Base-by-base conservation (phyloP, 495 filamentous ascomycete genomes). In the Xylaria bambusicola region DNA sequence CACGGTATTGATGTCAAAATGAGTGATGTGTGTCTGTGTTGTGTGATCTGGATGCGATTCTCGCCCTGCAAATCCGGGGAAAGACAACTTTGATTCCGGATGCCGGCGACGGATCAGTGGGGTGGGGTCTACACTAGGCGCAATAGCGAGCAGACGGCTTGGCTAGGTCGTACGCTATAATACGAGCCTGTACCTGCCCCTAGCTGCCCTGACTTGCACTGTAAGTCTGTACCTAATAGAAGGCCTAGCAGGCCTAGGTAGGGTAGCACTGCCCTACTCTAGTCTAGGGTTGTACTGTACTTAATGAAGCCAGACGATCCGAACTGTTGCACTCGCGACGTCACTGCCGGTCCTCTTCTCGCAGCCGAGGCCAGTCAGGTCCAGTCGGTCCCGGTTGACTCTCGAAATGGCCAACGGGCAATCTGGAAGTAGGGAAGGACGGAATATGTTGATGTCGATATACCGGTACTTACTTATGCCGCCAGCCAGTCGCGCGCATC, bases 31-130 rank as follows among this genome's bases (percentile, higher is more conserved):
- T 3, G 12, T 7, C 36, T 13, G 13, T n/a, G n/a, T n/a, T n/a
- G n/a, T n/a, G n/a, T n/a, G n/a, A 13, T 13, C 12, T 15, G 36
- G 17, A 15, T 20, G 23, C 38, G n/a, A 42, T 26, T 38, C 36
- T 36, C 13, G 20, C 21, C 51, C 24, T 26, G 38, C 23, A 54
- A 54, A 54, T 54, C 52, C 38, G 52, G 52, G 52, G 52, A 54
- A 54, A 23, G 26, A n/a, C 20, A 29, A 15, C 10, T 1, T 29
- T 15, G 38, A 21, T 23, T 23, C 52, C 52, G 52, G 52, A 23
- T 44, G 52, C 52, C 38, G 24, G 38, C n/a, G 18, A 44, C 50
- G 35, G 50, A 18, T 24, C 21, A 10, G 50, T 38, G 36, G 36
- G 36, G 36, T 38, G 36, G 3, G n/a, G 36, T 15, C 6, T 38